These are phyloP conservation scores for Phycomyces nitens DNA, from an alignment of 192 early-diverging fungal genomes.

Conservation along the genomic window DNA sequence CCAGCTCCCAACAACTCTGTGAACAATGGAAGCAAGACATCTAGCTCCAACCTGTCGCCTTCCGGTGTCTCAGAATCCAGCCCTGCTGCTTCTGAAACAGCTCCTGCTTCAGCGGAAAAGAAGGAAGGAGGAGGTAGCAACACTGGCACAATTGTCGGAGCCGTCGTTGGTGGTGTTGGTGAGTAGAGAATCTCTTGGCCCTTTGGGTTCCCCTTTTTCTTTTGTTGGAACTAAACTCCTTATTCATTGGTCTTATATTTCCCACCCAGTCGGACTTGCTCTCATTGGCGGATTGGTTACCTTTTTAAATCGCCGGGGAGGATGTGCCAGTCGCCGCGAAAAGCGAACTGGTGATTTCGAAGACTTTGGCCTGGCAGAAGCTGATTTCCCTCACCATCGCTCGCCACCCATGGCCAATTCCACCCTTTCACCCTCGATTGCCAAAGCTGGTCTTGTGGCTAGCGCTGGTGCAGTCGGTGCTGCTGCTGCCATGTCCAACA, in stretches of 20 bases:
- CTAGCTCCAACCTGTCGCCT: too few species aligned
- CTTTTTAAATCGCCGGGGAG: conserved; percentile 29
- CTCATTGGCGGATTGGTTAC: conserved; percentile 32
- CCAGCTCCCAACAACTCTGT: neutral
- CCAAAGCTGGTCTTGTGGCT: conserved; percentile 5
- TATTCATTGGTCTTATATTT: conserved; percentile 3
- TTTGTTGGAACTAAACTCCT: neutral
- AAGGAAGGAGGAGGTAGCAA: conserved; percentile 7
- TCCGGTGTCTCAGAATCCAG: too few species aligned
- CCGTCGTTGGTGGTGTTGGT: conserved; percentile 20
- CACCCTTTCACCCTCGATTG: neutral
- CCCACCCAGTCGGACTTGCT: conserved; percentile 25
- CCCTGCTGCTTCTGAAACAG: neutral
- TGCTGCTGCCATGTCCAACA: neutral
- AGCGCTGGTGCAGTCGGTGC: neutral
- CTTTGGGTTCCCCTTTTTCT: too few species aligned
- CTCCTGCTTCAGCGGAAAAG: neutral
- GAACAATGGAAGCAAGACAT: neutral
- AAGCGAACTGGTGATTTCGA: conserved; percentile 28
- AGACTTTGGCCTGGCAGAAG: conserved; percentile 33
- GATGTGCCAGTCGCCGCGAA: conserved; percentile 28
- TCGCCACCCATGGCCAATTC: conserved; percentile 17
- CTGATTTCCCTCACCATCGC: conserved; percentile 27
- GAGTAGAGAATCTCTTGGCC: neutral
- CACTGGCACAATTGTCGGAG: conserved; percentile 18